Conservation (phyloP, 768 basidiomycete species). For the Agaricus subrufescens region DNA sequence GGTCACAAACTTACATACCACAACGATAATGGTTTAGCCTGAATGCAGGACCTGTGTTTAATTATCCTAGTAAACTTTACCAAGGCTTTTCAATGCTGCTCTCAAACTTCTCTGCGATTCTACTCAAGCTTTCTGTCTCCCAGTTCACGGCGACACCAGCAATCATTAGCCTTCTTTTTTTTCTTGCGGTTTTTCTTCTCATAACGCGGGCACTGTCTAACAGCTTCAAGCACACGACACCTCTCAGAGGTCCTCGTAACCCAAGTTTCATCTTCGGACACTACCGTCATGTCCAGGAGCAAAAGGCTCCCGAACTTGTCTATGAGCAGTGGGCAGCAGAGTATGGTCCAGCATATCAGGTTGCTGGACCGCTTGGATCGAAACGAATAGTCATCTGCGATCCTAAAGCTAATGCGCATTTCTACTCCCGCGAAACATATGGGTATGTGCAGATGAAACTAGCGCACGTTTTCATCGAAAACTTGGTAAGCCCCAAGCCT, state of each 20-base stretch:
- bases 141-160: too few species aligned
- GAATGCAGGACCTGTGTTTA: too few species aligned
- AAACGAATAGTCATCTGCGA: conserved; percentile 35
- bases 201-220: background rate
- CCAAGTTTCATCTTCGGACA: conserved; percentile 39
- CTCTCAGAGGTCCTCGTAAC: conserved; percentile 37
- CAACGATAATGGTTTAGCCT: too few species aligned
- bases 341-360: conserved; percentile 41
- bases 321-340: conserved; percentile 43
- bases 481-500: conserved; percentile 24
- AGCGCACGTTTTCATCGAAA: conserved; percentile 30
- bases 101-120: too few species aligned
- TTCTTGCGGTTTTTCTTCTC: background rate
- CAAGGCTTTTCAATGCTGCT: too few species aligned
- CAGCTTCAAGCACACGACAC: conserved; percentile 19
- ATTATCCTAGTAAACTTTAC: too few species aligned
- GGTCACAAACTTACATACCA: too few species aligned
- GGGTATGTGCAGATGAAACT: conserved; percentile 38
- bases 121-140: too few species aligned
- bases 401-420: conserved; percentile 47
- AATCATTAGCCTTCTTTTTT: too few species aligned
- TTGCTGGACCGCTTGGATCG: conserved; percentile 33
- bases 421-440: conserved; percentile 45
- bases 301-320: conserved; percentile 24
- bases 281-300: conserved; percentile 20